A percentile compares a stretch with the other conserved stretches of the same genome.
Conservation (phyloP, 2,329 filamentous ascomycete species). For the Aspergillus aculeatinus region DNA sequence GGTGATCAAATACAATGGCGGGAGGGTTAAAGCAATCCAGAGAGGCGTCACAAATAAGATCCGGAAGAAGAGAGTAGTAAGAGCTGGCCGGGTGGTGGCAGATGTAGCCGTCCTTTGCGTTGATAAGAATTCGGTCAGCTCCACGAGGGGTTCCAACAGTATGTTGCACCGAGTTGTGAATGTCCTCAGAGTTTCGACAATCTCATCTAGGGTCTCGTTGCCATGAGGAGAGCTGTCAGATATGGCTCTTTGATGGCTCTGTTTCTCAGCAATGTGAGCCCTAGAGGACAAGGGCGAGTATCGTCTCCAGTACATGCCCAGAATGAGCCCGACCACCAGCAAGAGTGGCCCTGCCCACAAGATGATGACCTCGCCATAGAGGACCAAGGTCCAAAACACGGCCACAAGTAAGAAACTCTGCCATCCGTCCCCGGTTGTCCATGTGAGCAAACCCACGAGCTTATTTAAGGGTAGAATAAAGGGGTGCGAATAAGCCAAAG, state of each 20-base stretch:
- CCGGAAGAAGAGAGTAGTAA: conserved; percentile 85
- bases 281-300: conserved; percentile 90
- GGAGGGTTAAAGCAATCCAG: conserved; percentile 80
- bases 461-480: conserved; percentile 89
- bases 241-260: conserved; percentile 49
- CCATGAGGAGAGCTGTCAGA: conserved; percentile 70
- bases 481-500: conserved; percentile 91
- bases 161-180: conserved; percentile 92
- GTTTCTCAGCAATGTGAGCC: conserved; percentile 68
- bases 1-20: conserved; percentile 81
- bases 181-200: conserved; percentile 86
- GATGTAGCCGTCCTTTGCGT: conserved; percentile 88
- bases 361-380: conserved; percentile 84
- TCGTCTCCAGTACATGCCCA: conserved; percentile 87
- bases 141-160: conserved; percentile 81
- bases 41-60: conserved; percentile 84
- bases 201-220: conserved; percentile 95
- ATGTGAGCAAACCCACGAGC: conserved; percentile 80
- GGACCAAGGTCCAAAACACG: conserved; percentile 77
- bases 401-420: conserved; percentile 90
- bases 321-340: conserved; percentile 73
- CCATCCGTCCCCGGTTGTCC: conserved; percentile 93
- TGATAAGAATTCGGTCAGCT: conserved; percentile 88
- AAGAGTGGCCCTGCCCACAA: conserved; percentile 80
- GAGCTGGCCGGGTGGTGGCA: conserved; percentile 82